These are phyloP conservation scores for Martensiomyces pterosporus DNA, from an alignment of 192 early-diverging fungal genomes.

Conservation along the genomic window DNA sequence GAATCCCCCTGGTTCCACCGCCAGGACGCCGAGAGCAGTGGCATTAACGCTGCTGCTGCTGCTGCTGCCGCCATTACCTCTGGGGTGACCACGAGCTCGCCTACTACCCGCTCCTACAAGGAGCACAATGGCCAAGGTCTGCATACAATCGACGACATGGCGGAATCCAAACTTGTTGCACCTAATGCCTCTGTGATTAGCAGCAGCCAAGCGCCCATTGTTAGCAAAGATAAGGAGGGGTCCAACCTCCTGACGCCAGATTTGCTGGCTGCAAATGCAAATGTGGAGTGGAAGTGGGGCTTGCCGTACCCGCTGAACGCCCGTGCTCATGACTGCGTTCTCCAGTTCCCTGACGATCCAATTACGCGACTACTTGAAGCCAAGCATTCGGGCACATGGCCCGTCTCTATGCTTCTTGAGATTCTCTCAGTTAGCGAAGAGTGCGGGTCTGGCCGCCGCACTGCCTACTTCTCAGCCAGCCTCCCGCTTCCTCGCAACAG, in stretches of 20 bases:
- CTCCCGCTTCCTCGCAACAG: slow-evolving; percentile 1
- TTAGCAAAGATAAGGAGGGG: too few species aligned
- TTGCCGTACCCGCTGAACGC: slow-evolving; percentile 17
- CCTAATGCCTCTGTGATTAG: too few species aligned
- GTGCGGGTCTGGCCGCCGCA: slow-evolving; percentile 63
- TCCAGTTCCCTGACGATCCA: slow-evolving; percentile 50
- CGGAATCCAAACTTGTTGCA: too few species aligned
- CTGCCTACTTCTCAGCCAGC: slow-evolving; percentile 59
- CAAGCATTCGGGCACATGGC: slow-evolving; percentile 23
- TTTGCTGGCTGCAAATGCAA: not conserved
- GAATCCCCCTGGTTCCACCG: slow-evolving; percentile 23
- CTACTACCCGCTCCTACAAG: too few species aligned
- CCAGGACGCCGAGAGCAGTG: too few species aligned
- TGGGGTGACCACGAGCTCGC: too few species aligned
- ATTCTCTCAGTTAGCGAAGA: slow-evolving; percentile 70
- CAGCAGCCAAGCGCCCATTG: too few species aligned
- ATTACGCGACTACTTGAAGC: slow-evolving; percentile 42
- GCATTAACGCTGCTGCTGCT: too few species aligned
- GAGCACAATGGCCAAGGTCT: not conserved
- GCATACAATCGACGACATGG: too few species aligned
- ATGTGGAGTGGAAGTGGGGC: slow-evolving; percentile 36
- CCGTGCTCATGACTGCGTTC: slow-evolving; percentile 35
- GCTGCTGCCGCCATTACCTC: too few species aligned
- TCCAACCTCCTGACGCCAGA: not conserved
- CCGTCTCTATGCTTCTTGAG: slow-evolving; percentile 61